A percentile compares a stretch with the other conserved stretches of the same genome.
phyloP scores from a whole-genome alignment of 2,329 filamentous ascomycete genomes.

The Ascochyta clinopodiicola region DNA sequence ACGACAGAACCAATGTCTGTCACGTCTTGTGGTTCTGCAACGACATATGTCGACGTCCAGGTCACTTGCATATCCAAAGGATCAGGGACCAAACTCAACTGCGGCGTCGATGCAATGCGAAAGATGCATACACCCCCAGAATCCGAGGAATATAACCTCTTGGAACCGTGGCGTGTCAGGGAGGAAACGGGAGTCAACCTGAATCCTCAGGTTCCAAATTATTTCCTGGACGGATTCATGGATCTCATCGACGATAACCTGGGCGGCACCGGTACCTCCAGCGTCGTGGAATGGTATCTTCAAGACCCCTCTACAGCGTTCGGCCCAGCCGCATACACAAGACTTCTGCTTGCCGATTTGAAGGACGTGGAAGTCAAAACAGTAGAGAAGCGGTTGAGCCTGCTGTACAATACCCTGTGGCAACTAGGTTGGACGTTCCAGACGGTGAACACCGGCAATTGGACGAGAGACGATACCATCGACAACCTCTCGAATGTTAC shows the following conservation, averaged over 20 bases:
- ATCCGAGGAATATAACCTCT: not conserved
- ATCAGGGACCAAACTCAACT: not conserved
- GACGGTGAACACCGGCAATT: constrained; percentile 1
- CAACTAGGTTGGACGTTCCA: constrained; percentile 5
- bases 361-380: constrained; percentile 1
- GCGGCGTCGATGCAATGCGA: constrained; percentile 6
- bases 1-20: not conserved
- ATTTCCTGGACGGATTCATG: not conserved
- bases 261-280: too few species aligned
- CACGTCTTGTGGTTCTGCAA: not conserved
- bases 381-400: constrained; percentile 4
- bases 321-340: too few species aligned
- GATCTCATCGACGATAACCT: not conserved
- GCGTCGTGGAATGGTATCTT: too few species aligned
- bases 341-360: not conserved
- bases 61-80: constrained; percentile 10
- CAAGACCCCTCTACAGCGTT: too few species aligned
- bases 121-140: not conserved
- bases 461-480: not conserved
- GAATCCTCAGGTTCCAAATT: not conserved
- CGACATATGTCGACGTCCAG: constrained; percentile 6
- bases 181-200: too few species aligned
- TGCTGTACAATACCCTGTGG: constrained; percentile 18
- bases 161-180: not conserved
- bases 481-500: not conserved